phyloP scores from a whole-genome alignment of 352 stramenopile genomes.

The Globisporangium spinosum region DNA sequence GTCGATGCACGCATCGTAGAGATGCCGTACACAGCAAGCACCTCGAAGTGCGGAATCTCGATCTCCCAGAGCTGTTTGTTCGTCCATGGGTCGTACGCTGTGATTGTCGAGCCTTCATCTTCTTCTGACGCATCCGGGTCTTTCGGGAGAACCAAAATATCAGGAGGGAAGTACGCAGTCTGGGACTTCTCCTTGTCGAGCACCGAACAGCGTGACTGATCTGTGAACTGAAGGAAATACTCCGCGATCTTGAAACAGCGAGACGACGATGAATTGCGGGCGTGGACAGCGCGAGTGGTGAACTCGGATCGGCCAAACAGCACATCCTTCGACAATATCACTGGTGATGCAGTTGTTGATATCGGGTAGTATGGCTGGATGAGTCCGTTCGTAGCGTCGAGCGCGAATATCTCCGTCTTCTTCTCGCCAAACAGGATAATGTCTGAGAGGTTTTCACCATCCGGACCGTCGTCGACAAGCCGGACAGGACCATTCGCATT shows the following conservation, averaged over 20 bases:
- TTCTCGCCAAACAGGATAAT: slow-evolving; percentile 81
- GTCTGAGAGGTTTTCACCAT: slow-evolving; percentile 34
- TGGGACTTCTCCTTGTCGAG: slow-evolving; percentile 20
- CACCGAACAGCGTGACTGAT: slow-evolving; percentile 43
- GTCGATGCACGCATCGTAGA: slow-evolving; percentile 43
- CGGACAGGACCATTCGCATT: slow-evolving; percentile 69
- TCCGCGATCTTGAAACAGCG: slow-evolving; percentile 81
- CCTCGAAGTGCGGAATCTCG: slow-evolving; percentile 66
- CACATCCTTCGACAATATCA: slow-evolving; percentile 29
- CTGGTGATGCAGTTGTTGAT: slow-evolving; percentile 20
- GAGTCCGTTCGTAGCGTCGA: slow-evolving; percentile 60
- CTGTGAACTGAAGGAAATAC: slow-evolving; percentile 77
- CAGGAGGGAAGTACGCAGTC: slow-evolving; percentile 24
- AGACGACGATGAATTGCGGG: slow-evolving; percentile 50
- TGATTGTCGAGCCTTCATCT: slow-evolving; percentile 65
- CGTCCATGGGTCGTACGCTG: slow-evolving; percentile 68
- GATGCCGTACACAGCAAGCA: slow-evolving; percentile 65
- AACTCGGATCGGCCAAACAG: slow-evolving; percentile 77
- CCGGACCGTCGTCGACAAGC: slow-evolving; percentile 28
- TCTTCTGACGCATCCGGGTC: slow-evolving; percentile 42
- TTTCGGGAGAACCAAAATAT: slow-evolving; percentile 60
- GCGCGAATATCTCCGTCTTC: slow-evolving; percentile 58
- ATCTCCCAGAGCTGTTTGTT: slow-evolving; percentile 70
- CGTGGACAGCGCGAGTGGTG: slow-evolving; percentile 59
- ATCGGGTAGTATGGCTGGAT: slow-evolving; percentile 43